Percentiles rank a stretch among this genome's conserved stretches.
Conservation (phyloP, 768 basidiomycete genomes). For the Trametopsis cervina region DNA sequence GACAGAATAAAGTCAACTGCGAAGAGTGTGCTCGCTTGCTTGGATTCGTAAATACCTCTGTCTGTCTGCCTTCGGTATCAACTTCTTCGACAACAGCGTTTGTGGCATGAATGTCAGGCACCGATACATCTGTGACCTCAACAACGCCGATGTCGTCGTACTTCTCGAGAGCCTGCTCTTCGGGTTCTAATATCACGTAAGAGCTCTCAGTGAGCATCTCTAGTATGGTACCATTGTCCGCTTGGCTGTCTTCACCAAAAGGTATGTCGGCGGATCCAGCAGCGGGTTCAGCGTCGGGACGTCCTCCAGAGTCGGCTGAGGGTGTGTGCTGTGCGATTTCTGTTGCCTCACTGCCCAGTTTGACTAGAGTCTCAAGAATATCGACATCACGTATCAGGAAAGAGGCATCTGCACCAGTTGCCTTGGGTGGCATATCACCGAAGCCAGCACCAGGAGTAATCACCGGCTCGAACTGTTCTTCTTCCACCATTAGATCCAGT, state of each 20-base stretch:
- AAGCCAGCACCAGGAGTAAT: slow-evolving; percentile 10
- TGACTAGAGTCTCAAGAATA: too few relatives aligned
- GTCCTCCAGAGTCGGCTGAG: too few relatives aligned
- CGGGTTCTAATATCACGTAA: neutral
- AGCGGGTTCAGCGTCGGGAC: too few relatives aligned
- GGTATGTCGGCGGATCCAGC: too few relatives aligned
- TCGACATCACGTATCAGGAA: too few relatives aligned
- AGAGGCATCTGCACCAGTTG: neutral
- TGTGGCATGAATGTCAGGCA: slow-evolving; percentile 1
- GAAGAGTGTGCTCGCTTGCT: too few relatives aligned
- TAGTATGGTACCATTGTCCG: neutral
- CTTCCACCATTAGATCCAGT: too few relatives aligned
- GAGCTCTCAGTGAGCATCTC: neutral
- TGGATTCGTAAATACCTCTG: too few relatives aligned
- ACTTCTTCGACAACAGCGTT: slow-evolving; percentile 29
- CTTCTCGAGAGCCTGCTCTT: neutral
- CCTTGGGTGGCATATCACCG: slow-evolving; percentile 12
- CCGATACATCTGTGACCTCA: slow-evolving; percentile 1
- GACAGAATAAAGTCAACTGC: too few relatives aligned
- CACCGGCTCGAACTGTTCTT: slow-evolving; percentile 13
- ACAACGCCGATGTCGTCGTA: neutral
- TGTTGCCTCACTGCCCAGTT: too few relatives aligned
- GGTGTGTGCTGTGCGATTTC: too few relatives aligned
- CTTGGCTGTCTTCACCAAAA: too few relatives aligned
- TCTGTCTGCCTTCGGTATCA: slow-evolving; percentile 23